Evolutionary conservation across 2,329 filamentous ascomycete species (phyloP).

Genomic region (Exophiala alcalophila): DNA sequence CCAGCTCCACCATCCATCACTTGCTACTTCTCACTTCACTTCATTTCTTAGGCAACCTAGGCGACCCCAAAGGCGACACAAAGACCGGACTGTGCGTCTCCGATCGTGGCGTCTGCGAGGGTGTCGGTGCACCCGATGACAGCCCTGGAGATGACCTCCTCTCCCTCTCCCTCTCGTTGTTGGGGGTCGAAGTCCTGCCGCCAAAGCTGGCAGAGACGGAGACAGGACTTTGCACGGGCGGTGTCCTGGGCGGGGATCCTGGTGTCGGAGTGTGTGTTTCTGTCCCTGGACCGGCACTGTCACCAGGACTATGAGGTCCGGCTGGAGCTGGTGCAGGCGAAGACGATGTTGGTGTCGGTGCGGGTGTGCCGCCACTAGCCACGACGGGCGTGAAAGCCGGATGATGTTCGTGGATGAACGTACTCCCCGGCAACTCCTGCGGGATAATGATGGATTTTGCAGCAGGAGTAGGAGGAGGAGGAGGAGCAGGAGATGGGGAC

Average conservation of each 20-base stretch:
- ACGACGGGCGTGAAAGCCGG: conserved; percentile 23
- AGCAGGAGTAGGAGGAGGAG: not conserved
- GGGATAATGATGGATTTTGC: conserved; percentile 10
- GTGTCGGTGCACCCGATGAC: conserved; percentile 17
- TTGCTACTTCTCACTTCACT: not conserved
- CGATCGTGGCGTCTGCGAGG: conserved; percentile 18
- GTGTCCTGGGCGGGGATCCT: conserved; percentile 35
- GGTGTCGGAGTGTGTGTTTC: conserved; percentile 26
- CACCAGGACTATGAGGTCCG: no score
- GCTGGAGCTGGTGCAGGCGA: no score
- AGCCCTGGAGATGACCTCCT: conserved; percentile 23
- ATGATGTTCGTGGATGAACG: conserved; percentile 31
- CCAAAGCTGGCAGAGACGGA: not conserved
- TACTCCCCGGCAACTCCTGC: conserved; percentile 31
- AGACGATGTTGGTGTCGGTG: no score
- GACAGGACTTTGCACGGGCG: no score
- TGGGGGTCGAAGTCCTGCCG: no score
- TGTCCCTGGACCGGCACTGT: no score
- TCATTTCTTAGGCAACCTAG: conserved; percentile 10
- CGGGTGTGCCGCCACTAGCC: conserved; percentile 4
- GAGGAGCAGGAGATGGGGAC: no score
- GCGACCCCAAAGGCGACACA: conserved; percentile 25
- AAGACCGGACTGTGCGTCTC: conserved; percentile 23
- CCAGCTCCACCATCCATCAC: no score
- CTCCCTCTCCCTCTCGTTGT: no score